Evolutionary conservation across 768 basidiomycete genomes (phyloP), one percentile per base, ranked within the genome.

Genomic region (Kwoniella sp.): DNA sequence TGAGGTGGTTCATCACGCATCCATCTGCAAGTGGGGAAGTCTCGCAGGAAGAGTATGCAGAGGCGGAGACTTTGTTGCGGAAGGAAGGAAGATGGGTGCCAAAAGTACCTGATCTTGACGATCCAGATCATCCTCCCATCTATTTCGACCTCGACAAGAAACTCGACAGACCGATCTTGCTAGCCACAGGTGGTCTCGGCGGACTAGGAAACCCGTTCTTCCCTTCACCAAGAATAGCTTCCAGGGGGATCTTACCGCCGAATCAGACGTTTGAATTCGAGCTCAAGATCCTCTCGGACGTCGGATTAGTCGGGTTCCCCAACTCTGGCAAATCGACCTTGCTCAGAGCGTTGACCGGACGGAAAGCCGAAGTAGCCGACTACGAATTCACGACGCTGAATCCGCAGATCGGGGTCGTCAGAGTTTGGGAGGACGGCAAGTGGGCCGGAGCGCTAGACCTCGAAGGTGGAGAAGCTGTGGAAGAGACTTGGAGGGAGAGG

Each of bases 341-440:
- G 1, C 84, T 98, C 3, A 88, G 91, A 22, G 93, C 93, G 0
- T 82, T 98, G 9, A 96, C 94, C 0, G 91, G 90, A 8, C 89
- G 92, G 2, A 84, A 90, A 28, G 90, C 91, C 12, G 89, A 90
- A 73, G 89, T 97, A 30, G 94, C 93, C 0, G 86, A 87, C 11
- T 96, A 96, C 77, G 89, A 92, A 0, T 98, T 98, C 81, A 97
- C 96, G 22, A 98, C 95, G 1, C 83, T 97, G 38, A 96, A 96
- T 69, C 96, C 95, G 1, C 88, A 96, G 55, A 85, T 97, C 26
- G 96, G 92, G 0, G 91, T 93, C 34, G 91, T 96, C 12, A 86
- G 92, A 17, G 87, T 93, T 38, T 86, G 86, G 34, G 87, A 88
- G 50, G 89, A 93, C 72, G 90, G 91, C 1, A 86, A 85, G 0